Conservation (phyloP, 2,329 filamentous ascomycete species). For the Didymella segeticola region DNA sequence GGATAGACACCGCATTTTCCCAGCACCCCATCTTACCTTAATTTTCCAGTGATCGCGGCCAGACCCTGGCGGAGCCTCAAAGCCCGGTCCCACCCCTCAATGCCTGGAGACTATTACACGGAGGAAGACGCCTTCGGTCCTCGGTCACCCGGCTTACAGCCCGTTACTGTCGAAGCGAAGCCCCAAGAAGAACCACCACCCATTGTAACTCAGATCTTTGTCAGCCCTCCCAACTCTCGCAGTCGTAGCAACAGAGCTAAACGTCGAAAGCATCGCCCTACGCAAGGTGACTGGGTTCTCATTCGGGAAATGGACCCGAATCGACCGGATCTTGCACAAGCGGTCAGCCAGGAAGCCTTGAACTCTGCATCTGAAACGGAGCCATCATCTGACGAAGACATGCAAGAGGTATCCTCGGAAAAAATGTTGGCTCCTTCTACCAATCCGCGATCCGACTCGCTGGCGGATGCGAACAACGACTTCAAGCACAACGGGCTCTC, state of each 20-base stretch:
- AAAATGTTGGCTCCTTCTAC: neutral
- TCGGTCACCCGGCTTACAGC: slow-evolving; percentile 52
- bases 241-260: slow-evolving; percentile 58
- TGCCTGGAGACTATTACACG: slow-evolving; percentile 54
- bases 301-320: slow-evolving; percentile 70
- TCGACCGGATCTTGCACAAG: slow-evolving; percentile 67
- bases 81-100: slow-evolving; percentile 33
- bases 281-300: slow-evolving; percentile 71
- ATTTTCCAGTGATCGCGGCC: slow-evolving; percentile 1
- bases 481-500: neutral
- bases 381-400: slow-evolving; percentile 52
- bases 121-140: slow-evolving; percentile 57
- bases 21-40: neutral
- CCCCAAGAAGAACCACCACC: slow-evolving; percentile 61
- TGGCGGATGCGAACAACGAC: slow-evolving; percentile 1
- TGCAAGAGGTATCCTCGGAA: slow-evolving; percentile 30
- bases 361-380: slow-evolving; percentile 53
- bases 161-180: slow-evolving; percentile 53
- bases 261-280: slow-evolving; percentile 61
- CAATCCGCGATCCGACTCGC: slow-evolving; percentile 6
- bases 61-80: slow-evolving; percentile 14
- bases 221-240: slow-evolving; percentile 53
- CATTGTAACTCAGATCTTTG: slow-evolving; percentile 34
- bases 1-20: slow-evolving; percentile 20
- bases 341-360: slow-evolving; percentile 63